Base-by-base conservation (phyloP, 2,329 filamentous ascomycete species). In the Fusarium palustre region DNA sequence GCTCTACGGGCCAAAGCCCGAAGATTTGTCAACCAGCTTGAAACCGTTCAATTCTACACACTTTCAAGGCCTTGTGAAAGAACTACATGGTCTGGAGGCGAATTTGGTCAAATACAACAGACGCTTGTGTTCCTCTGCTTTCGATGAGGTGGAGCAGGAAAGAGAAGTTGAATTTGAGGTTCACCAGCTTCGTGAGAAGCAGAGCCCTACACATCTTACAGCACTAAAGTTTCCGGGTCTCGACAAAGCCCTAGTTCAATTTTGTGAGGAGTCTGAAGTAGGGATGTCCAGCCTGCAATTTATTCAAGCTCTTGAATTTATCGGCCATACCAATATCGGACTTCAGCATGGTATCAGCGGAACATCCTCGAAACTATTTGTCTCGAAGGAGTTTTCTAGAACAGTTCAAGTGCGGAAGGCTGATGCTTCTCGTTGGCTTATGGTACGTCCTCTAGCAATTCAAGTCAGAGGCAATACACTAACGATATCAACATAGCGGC, bases 91-190 rank as follows among this genome's bases (percentile, higher is more conserved):
- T 2, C 31, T 34, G 15, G 31, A 34, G 31, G 31, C 15, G 25
- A 24, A 1, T 0, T 54, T 66, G 9, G 5, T 6, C 7, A 42
- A 5, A 2, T 81, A 84, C 31, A 16, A 8, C 3, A 34, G 31
- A 7, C 31, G 31, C 7, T 5, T 3, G 31, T 34, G 31, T 55
- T 80, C 79, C 0, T 86, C 85, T 0, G 84, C 86, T 0, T 75
- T 91, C 1, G 83, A 90, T 49, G 89, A 92, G 59, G 89, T 86
- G 0, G 84, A 86, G 42, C 83, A 85, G 61, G 87, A 90, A 68
- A 79, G 88, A 18, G 88, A 91, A 63, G 82, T 90, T 0, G 87
- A 85, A 5, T 81, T 85, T n/a, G 84, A 90, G 66, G 82, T 90
- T 0, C 87, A 91, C 60, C 78, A 82, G 7, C 82, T 89, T 0